Evolutionary conservation across 305 asterid species (phyloP), one percentile per base, ranked within the genome.

Genomic region (Euphrasia arctica): DNA sequence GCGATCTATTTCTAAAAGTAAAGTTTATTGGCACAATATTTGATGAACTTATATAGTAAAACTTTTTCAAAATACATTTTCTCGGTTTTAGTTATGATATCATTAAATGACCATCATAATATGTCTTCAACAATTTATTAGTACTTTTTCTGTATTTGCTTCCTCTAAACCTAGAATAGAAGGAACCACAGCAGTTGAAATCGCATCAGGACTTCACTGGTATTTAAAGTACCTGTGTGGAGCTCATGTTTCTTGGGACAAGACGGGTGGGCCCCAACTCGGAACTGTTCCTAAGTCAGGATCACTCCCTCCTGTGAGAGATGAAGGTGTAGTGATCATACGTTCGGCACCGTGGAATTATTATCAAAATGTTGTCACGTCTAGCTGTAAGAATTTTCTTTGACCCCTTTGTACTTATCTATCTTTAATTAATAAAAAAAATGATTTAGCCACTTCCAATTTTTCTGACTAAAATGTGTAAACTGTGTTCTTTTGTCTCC

Each of bases 211-310:
- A 59, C 91, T 92, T 58, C 94, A 90, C 78, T 92, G 97, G 97
- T 92, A 90, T 74, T 67, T 92, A 60, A 92, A 92, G 77, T 87
- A 92, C 73, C 81, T 80, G 86, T 90, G 96, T 76, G 85, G 91
- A 64, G 97, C 94, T 80, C 98, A 92, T 77, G 68, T 90, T 72
- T 92, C 98, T 62, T 92, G 98, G 98, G 97, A 87, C 58, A 90
- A 85, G 78, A 92, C 98, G 8, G 98, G 98, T 32, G 98, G 97
- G 8, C 52, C 75, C 66, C 98, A 92, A 74, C 84, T 89, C 71
- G 80, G 78, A 72, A 87, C 96, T 60, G 73, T 92, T 79, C 95
- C 97, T 54, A 78, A 72, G 58, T 91, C 90, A 64, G 96, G 98
- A 71, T 80, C 80, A 43, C 87, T 92, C 63, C 97, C 95, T 72